These are phyloP conservation scores for Trichoderma sp. DNA, from an alignment of 2,329 filamentous ascomycete genomes.

Conservation along the genomic window DNA sequence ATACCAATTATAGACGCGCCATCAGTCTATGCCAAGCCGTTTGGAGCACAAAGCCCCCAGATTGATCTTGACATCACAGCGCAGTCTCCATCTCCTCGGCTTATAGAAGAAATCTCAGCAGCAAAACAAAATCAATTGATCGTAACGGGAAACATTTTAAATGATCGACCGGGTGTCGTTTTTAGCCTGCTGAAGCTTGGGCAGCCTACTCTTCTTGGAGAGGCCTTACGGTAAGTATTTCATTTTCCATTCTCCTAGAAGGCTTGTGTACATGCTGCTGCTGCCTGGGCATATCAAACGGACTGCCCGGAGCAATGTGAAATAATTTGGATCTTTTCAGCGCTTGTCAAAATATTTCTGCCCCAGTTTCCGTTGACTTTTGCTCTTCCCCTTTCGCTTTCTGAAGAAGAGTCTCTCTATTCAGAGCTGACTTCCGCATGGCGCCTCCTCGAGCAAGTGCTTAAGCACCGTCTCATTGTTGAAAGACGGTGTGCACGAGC, in stretches of 20 bases:
- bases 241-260: not conserved
- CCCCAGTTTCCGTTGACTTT: not conserved
- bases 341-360: not conserved
- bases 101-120: not conserved
- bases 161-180: slow-evolving; percentile 29
- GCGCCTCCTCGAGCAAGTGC: not conserved
- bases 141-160: slow-evolving; percentile 2
- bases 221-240: not conserved
- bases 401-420: not conserved
- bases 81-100: not conserved
- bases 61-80: slow-evolving; percentile 11
- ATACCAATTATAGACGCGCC: slow-evolving; percentile 39
- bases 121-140: not conserved
- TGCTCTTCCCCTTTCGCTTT: not conserved
- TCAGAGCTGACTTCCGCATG: not conserved
- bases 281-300: not conserved
- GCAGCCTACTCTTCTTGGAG: not conserved
- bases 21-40: slow-evolving; percentile 38
- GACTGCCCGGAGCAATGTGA: not conserved
- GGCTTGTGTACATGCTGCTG: not conserved
- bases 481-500: not conserved
- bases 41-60: slow-evolving; percentile 26
- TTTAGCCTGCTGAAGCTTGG: slow-evolving; percentile 21
- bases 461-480: not conserved
- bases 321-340: not conserved